Base-by-base conservation (phyloP, 75 land plant species). In the Selaginella tamariscina region DNA sequence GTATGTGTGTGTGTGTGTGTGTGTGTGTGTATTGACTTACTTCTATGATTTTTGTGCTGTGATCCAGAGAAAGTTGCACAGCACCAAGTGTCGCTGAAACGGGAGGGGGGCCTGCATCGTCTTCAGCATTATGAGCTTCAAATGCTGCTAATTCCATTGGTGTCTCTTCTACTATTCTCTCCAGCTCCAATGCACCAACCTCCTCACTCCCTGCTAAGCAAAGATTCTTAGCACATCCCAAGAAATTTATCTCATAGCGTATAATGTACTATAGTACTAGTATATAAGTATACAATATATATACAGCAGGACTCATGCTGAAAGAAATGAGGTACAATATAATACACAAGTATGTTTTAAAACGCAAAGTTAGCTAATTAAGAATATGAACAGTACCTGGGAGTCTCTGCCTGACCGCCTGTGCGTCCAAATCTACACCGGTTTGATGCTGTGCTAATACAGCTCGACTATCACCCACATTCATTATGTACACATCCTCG, bases 391-490 rank as follows among this genome's bases (percentile, higher is more conserved):
- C 54, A 71, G 68, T 54, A 33, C 69, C 65, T 21, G 31, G 29
- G 0, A 72, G 29, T 24, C 65, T 59, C 29, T 39, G 65, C 23
- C 62, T 26, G 8, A n/a, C 23, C 24, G 62, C 49, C 60, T 73
- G 28, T 54, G 56, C 56, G 11, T 72, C 65, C 64, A 78, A 77
- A 11, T 70, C 55, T 64, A 78, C 81, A 18, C 78, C 72, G 33
- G 81, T 79, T 30, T 63, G 62, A 69, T 79, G 82, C 64, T 86
- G 84, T 2, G 85, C 98, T 27, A 93, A 62, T 49, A 93, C 75
- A 15, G 91, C 98, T 1, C 98, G 71, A 62, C 98, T 93, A 69
- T 93, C 98, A 20, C 98, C 98, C 8, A 93, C 96, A 73, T 87
- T 93, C 86, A 93, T 75, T 33, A 93, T 74, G 70, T 93, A 93